Percentiles rank a stretch among this genome's conserved stretches.
These are phyloP conservation scores for Fusarium sp. DNA, from an alignment of 2,329 filamentous ascomycete genomes.

Conservation along the genomic window DNA sequence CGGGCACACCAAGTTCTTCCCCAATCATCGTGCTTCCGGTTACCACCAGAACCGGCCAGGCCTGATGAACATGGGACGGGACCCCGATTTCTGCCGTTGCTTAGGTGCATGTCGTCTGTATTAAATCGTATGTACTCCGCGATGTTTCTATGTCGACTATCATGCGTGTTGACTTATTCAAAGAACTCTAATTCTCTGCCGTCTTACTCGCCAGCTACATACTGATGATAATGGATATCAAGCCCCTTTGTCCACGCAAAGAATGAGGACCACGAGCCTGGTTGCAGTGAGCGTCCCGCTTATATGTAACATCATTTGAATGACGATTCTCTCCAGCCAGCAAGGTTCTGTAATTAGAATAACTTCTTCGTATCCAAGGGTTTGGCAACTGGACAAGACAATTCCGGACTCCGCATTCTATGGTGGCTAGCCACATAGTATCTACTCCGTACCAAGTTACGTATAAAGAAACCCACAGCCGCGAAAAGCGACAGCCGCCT, in stretches of 20 bases:
- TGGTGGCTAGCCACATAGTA: not conserved
- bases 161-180: constrained; percentile 29
- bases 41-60: constrained; percentile 3
- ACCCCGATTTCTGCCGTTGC: constrained; percentile 30
- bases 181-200: constrained; percentile 3
- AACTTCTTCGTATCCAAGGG: not conserved
- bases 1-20: not conserved
- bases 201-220: constrained; percentile 7
- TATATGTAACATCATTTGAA: constrained; percentile 11
- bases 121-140: not conserved
- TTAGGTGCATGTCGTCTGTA: constrained; percentile 7
- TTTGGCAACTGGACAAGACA: constrained; percentile 1
- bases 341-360: constrained; percentile 8
- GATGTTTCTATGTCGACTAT: constrained; percentile 31
- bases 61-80: constrained; percentile 1
- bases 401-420: constrained; percentile 1
- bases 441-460: not conserved
- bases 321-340: not conserved
- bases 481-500: constrained; percentile 38
- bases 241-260: not conserved
- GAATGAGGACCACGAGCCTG: constrained; percentile 13
- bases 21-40: constrained; percentile 7
- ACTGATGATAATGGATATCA: not conserved
- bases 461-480: constrained; percentile 27
- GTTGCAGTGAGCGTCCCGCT: not conserved